Evolutionary conservation across 2,329 filamentous ascomycete genomes (phyloP), one percentile per base, ranked within the genome.

Genomic region (Mollisiaceae sp.): DNA sequence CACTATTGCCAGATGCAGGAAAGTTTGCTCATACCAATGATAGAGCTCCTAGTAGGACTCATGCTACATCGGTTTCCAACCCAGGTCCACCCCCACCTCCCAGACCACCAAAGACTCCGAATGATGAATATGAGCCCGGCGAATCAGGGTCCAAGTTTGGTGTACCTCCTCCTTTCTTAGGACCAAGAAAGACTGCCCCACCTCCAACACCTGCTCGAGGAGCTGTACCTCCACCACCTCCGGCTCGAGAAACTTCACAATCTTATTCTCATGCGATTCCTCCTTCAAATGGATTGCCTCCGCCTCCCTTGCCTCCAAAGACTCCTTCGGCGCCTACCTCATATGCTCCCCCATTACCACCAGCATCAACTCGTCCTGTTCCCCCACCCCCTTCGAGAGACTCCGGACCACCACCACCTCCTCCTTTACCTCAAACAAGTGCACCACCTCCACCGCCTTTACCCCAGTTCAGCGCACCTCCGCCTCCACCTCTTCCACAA

Each of bases 1-100:
- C 95, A 39, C 92, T 94, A 2, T 80, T 98, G 66, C 88, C 92
- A 63, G 94, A 97, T 77, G 95, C 95, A 65, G 95, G 95, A 43
- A 97, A 92, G 78, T 95, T 88, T 75, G 93, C 91, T 3, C 83
- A 89, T 67, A 78, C 81, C 36, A 80, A 82, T 64, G 78, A 77
- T 27, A 82, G 79, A 65, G 71, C 81, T 22, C 75, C 81, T 14
- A 74, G 68, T 58, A 18, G 27, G 14, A 32, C 12, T 32, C 78
- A 83, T 74, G 77, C 80, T 65, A 76, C 83, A 70, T 84, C 85
- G 72, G 63, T 83, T 70, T 72, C 82, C 11, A 82, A 82, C 58
- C 82, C 87, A 36, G 89, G 85, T 1, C 89, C 90, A 35, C 86
- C 88, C 27, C 89, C 90, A 43, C 89, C 90, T 12, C 89, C 87